Evolutionary conservation across 345 rosid genomes (phyloP).

Genomic region (Populus nigra): DNA sequence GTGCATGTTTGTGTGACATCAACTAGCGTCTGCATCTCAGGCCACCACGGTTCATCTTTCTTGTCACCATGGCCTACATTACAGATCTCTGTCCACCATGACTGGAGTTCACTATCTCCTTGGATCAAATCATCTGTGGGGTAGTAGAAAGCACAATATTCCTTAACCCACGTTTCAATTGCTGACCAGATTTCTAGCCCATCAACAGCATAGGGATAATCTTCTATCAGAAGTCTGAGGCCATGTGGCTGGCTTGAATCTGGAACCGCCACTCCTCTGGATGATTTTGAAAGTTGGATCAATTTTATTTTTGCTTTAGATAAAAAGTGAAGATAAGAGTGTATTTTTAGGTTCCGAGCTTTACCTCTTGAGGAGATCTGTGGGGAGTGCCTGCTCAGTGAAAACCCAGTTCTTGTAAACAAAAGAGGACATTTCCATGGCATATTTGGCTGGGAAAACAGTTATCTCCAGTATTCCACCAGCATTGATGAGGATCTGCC

Average conservation of each 20-base stretch:
- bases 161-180: slow-evolving; percentile 73
- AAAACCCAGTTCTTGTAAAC: slow-evolving; percentile 73
- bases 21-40: slow-evolving; percentile 48
- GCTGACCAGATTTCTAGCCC: slow-evolving; percentile 93
- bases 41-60: slow-evolving; percentile 80
- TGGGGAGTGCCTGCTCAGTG: slow-evolving; percentile 79
- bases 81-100: slow-evolving; percentile 85
- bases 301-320: background rate
- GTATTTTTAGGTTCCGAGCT: background rate
- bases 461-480: slow-evolving; percentile 72
- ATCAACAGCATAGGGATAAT: slow-evolving; percentile 89
- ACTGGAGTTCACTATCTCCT: slow-evolving; percentile 66
- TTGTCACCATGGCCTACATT: slow-evolving; percentile 77
- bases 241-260: slow-evolving; percentile 51
- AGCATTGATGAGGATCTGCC: slow-evolving; percentile 81
- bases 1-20: slow-evolving; percentile 72
- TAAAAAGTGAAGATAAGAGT: background rate
- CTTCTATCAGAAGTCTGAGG: slow-evolving; percentile 72
- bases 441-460: slow-evolving; percentile 67
- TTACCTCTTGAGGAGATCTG: slow-evolving; percentile 75
- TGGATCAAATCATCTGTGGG: slow-evolving; percentile 50
- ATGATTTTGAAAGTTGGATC: background rate
- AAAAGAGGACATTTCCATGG: slow-evolving; percentile 77
- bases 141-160: slow-evolving; percentile 76
- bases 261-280: slow-evolving; percentile 72